Conservation (phyloP, 2,329 filamentous ascomycete species). For the Apiospora sp. region DNA sequence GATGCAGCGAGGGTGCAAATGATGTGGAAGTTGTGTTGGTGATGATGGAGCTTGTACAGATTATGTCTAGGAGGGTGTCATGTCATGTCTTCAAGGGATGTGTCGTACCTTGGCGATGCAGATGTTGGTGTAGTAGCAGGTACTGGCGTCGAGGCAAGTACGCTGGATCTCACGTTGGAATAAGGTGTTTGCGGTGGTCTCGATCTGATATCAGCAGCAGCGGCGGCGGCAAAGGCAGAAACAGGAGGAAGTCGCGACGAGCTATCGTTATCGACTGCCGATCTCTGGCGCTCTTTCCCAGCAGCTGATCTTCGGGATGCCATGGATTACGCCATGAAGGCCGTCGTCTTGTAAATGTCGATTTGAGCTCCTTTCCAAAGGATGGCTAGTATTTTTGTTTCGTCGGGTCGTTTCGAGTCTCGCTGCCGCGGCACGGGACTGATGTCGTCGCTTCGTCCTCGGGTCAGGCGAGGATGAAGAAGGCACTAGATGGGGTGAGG, state of each 20-base stretch:
- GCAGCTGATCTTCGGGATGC: conserved; percentile 64
- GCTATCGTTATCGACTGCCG: conserved; percentile 62
- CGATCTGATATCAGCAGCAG: conserved; percentile 14
- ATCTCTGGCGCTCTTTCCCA: conserved; percentile 58
- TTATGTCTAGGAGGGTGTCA: conserved; percentile 1
- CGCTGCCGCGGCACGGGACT: not conserved
- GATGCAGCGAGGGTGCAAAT: conserved; percentile 11
- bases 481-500: conserved; percentile 2
- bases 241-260: conserved; percentile 57
- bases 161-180: conserved; percentile 35
- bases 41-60: conserved; percentile 13
- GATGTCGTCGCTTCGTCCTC: conserved; percentile 9
- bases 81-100: conserved; percentile 14
- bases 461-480: conserved; percentile 2
- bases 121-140: conserved; percentile 33
- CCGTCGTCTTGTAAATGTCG: conserved; percentile 22
- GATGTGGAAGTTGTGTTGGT: conserved; percentile 12
- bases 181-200: conserved; percentile 22
- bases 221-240: conserved; percentile 23
- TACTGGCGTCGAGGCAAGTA: conserved; percentile 34
- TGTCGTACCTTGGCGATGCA: conserved; percentile 41
- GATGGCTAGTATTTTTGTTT: not conserved
- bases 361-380: conserved; percentile 10
- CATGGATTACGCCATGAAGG: conserved; percentile 73
- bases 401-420: not conserved